Percentiles rank a stretch among this genome's conserved stretches.
phyloP scores from a whole-genome alignment of 1,139 yeast species.

The Geotrichum klebahnii region DNA sequence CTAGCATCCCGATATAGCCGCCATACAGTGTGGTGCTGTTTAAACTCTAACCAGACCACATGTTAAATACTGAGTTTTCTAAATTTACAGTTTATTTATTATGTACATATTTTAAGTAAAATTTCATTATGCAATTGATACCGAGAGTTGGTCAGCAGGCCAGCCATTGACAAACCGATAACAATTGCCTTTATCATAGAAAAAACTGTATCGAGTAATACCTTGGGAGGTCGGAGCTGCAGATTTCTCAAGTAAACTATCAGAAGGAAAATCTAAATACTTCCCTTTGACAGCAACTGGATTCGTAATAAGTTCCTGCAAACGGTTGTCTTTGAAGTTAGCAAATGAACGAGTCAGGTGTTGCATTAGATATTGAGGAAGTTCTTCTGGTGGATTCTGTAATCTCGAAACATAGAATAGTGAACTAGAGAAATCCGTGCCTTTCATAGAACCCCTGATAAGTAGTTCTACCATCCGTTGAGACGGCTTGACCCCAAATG shows the following conservation, averaged over 20 bases:
- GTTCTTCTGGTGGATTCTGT: not conserved
- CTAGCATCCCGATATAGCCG: too few species aligned
- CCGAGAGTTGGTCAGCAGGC: constrained; percentile 10
- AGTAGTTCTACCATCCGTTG: constrained; percentile 31
- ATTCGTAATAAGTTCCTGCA: constrained; percentile 15
- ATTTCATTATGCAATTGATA: not conserved
- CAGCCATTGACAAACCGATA: constrained; percentile 25
- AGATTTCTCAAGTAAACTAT: constrained; percentile 22
- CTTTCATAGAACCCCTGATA: constrained; percentile 32
- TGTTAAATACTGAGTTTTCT: too few species aligned
- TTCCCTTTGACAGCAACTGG: constrained; percentile 8
- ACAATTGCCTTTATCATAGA: constrained; percentile 25
- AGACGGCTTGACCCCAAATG: constrained; percentile 23
- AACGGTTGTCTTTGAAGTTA: constrained; percentile 19
- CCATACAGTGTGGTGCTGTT: too few species aligned
- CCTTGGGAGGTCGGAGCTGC: constrained; percentile 13
- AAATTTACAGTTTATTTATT: too few species aligned
- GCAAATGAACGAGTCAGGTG: constrained; percentile 25
- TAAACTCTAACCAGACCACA: too few species aligned
- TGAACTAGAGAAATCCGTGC: constrained; percentile 23
- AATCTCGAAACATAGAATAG: constrained; percentile 7
- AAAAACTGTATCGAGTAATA: constrained; percentile 22
- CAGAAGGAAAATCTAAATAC: constrained; percentile 23
- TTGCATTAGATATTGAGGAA: constrained; percentile 24
- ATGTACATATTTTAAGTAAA: not conserved